phyloP scores from a whole-genome alignment of 768 basidiomycete genomes.

The Hydnomerulius pinastri region DNA sequence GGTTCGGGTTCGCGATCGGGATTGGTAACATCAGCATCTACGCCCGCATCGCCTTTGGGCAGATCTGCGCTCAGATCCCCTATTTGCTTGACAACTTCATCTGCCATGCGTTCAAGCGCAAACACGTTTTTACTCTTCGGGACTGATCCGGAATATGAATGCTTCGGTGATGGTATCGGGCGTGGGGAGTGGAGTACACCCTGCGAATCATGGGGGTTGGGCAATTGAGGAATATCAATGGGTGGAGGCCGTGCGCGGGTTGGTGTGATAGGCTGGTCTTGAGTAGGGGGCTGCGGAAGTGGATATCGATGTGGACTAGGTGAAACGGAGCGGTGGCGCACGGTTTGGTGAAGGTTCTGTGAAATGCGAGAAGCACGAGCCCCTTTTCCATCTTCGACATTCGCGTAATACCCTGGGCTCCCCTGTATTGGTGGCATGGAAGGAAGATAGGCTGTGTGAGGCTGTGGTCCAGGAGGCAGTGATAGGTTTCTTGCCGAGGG shows the following conservation, averaged over 20 bases:
- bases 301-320: conserved; percentile 59
- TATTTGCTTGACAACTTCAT: conserved; percentile 43
- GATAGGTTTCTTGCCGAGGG: conserved; percentile 26
- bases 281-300: conserved; percentile 27
- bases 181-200: conserved; percentile 62
- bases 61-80: conserved; percentile 29
- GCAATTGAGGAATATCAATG: conserved; percentile 24
- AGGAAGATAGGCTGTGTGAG: conserved; percentile 17
- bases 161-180: conserved; percentile 68
- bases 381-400: conserved; percentile 61
- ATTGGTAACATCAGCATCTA: conserved; percentile 15
- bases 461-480: conserved; percentile 30
- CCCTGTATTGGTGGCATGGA: conserved; percentile 13
- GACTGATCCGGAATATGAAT: conserved; percentile 37
- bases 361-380: conserved; percentile 58
- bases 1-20: conserved; percentile 14
- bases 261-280: conserved; percentile 5
- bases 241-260: conserved; percentile 18
- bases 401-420: conserved; percentile 24
- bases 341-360: conserved; percentile 57
- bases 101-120: conserved; percentile 73
- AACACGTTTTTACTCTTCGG: conserved; percentile 52
- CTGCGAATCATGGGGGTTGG: conserved; percentile 34
- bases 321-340: conserved; percentile 62
- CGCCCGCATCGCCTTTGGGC: conserved; percentile 22